phyloP scores from a whole-genome alignment of 2,329 filamentous ascomycete genomes.

The Nemania sp. region DNA sequence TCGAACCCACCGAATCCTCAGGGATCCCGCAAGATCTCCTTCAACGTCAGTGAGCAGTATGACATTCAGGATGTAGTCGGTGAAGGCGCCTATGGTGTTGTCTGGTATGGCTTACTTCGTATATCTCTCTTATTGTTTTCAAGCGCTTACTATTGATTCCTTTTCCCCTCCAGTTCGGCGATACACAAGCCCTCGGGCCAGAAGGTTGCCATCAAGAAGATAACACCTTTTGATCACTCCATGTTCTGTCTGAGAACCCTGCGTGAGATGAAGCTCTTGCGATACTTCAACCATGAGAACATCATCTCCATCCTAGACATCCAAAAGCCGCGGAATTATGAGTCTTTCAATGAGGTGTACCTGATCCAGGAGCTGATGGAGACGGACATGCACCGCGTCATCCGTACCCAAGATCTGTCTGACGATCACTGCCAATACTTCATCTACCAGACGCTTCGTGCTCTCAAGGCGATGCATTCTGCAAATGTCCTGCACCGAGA shows the following conservation, averaged over 20 bases:
- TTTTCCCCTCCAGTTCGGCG: constrained; percentile 71
- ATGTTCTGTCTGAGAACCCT: constrained; percentile 98
- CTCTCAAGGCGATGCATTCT: constrained; percentile 98
- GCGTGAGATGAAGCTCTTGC: constrained; percentile 97
- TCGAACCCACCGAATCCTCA: constrained; percentile 60
- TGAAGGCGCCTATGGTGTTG: constrained; percentile 96
- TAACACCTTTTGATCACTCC: constrained; percentile 97
- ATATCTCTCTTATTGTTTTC: background rate
- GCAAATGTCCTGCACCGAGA: constrained; percentile 97
- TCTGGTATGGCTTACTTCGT: constrained; percentile 72
- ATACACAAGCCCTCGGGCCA: constrained; percentile 97
- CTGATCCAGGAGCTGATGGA: constrained; percentile 99
- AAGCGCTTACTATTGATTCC: constrained; percentile 16
- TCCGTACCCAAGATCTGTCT: constrained; percentile 96
- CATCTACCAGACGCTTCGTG: constrained; percentile 98
- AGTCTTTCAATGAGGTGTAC: constrained; percentile 96
- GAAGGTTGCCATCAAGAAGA: constrained; percentile 99
- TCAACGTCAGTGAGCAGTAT: constrained; percentile 99
- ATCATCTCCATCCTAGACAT: constrained; percentile 99
- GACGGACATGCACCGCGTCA: constrained; percentile 99
- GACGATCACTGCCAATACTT: constrained; percentile 99
- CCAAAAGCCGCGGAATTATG: constrained; percentile 95
- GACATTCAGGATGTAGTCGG: constrained; percentile 99
- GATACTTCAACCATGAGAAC: constrained; percentile 99
- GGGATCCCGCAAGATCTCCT: constrained; percentile 91